Conservation (phyloP, 306 rosid genomes). For the Styphnolobium japonicum region DNA sequence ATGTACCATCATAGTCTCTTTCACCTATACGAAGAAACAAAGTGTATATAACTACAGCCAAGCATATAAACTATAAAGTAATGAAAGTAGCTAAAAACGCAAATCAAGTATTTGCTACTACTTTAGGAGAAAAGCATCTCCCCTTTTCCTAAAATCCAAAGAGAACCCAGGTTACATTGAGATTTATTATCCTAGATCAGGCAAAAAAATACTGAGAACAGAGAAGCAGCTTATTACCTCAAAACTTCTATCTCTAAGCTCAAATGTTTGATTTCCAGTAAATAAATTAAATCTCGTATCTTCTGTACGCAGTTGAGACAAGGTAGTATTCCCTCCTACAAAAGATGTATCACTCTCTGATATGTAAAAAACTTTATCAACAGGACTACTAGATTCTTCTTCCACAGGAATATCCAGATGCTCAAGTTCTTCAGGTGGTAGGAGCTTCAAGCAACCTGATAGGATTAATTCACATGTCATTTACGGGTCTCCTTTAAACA, state of each 20-base stretch:
- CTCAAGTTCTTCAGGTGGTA: slow-evolving; percentile 82
- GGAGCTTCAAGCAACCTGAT: slow-evolving; percentile 82
- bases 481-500: not conserved
- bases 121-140: not conserved
- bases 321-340: slow-evolving; percentile 35
- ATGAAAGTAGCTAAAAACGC: not conserved
- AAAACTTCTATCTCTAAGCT: slow-evolving; percentile 66
- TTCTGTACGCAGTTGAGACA: slow-evolving; percentile 43
- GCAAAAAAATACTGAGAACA: slow-evolving; percentile 14
- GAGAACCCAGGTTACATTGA: not conserved
- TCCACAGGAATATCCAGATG: slow-evolving; percentile 57
- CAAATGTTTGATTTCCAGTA: slow-evolving; percentile 84
- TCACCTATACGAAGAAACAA: slow-evolving; percentile 53
- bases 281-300: slow-evolving; percentile 68
- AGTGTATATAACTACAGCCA: slow-evolving; percentile 21
- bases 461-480: slow-evolving; percentile 26
- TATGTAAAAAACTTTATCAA: slow-evolving; percentile 47
- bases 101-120: not conserved
- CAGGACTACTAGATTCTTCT: slow-evolving; percentile 41
- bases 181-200: not conserved
- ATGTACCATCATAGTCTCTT: slow-evolving; percentile 56
- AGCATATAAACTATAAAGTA: slow-evolving; percentile 19
- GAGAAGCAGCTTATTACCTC: slow-evolving; percentile 59
- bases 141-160: not conserved
- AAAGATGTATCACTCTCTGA: slow-evolving; percentile 43